Percentiles rank a stretch among this genome's conserved stretches.
Evolutionary conservation across 805 yeast species (phyloP).

Genomic region (Yamadazyma paraphyllophila): DNA sequence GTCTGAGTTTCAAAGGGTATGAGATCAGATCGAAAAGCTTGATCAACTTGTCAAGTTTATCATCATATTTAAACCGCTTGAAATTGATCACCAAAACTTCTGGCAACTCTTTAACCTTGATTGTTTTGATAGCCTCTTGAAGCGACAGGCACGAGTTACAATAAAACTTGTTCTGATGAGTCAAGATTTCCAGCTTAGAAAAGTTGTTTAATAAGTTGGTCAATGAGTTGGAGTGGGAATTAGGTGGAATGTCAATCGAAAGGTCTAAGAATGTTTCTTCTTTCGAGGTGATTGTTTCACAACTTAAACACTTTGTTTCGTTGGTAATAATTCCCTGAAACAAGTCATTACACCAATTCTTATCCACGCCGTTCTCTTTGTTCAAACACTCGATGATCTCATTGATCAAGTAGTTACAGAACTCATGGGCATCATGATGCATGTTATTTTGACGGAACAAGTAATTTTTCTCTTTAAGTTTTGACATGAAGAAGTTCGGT

Average conservation of each 20-base stretch:
- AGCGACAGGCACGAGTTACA: conserved; percentile 88
- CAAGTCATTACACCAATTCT: conserved; percentile 60
- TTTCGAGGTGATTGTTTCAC: conserved; percentile 77
- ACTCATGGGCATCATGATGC: conserved; percentile 99
- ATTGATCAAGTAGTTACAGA: conserved; percentile 81
- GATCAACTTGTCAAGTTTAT: conserved; percentile 72
- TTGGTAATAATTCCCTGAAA: conserved; percentile 86
- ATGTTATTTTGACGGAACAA: conserved; percentile 78
- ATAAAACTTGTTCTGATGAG: conserved; percentile 85
- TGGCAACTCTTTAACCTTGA: conserved; percentile 76
- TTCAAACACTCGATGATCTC: conserved; percentile 59
- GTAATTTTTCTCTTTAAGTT: conserved; percentile 77
- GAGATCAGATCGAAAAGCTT: conserved; percentile 83
- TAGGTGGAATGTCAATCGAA: conserved; percentile 76
- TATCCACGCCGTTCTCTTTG: conserved; percentile 23
- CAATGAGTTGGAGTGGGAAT: conserved; percentile 55
- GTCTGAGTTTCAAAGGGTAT: conserved; percentile 71
- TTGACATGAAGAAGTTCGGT: conserved; percentile 70
- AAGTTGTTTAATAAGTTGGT: conserved; percentile 79
- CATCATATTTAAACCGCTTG: conserved; percentile 90
- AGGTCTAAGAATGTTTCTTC: conserved; percentile 87
- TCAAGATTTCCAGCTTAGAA: conserved; percentile 79
- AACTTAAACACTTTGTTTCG: conserved; percentile 85
- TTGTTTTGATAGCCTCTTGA: conserved; percentile 91
- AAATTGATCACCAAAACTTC: conserved; percentile 77